Evolutionary conservation across 2,329 filamentous ascomycete species (phyloP), one percentile per base, ranked within the genome.

Genomic region (Fusarium nygamai): DNA sequence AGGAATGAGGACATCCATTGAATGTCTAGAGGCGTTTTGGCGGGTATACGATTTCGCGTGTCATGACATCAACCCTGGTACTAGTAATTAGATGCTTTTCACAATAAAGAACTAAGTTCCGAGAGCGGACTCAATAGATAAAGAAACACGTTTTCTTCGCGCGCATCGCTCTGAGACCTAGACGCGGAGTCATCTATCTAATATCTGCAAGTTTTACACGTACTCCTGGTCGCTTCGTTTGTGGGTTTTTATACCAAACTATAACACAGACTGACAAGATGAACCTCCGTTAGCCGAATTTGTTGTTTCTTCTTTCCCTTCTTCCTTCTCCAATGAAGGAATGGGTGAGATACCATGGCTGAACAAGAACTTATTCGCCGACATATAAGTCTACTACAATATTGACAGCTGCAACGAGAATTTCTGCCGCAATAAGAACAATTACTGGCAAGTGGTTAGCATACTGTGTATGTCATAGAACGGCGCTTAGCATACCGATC

Each of bases 391-490:
- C 96, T 39, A 98, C 96, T 36, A 98, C 89, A 73, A 99, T 98
- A 82, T 98, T 98, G 78, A 98, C 92, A 24, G 91, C 93, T 4
- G 95, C 95, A 54, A 98, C 95, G 13, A 98, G 85, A 71, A 98
- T 98, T 82, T 99, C 96, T 19, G 95, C 95, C 13, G 95, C 96
- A 79, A 99, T 98, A 57, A 99, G 90, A 29, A 98, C 89, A 78
- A 99, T 98, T 48, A 99, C 95, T 95, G 64, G 47, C 33, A 46
- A 46, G 80, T 43, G 14, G 57, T 78, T 65, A 62, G 57, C 36
- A 54, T 39, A 38, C 17, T 14, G 22, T 38, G 36, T 34, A 38
- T 22, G 22, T 41, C 27, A 54, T 46, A 29, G 65, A 27, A 56
- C n/a, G 38, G n/a, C 31, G 43, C n/a, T 13, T 33, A 43, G 86